Evolutionary conservation across 2,329 filamentous ascomycete species (phyloP).

Genomic region (Aspergillus flavus): DNA sequence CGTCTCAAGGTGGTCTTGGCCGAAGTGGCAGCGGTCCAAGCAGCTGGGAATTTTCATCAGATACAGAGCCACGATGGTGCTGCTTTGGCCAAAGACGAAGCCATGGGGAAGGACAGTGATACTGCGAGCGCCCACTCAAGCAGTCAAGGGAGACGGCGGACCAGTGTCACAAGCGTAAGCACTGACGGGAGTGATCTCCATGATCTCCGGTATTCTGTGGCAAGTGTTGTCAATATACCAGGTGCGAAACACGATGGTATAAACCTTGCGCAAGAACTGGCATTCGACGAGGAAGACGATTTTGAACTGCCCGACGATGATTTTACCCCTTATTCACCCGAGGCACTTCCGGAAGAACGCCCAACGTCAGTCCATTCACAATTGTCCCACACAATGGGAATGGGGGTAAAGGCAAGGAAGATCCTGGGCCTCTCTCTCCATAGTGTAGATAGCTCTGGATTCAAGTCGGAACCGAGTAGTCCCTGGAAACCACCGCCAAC

Average conservation of each 20-base stretch:
- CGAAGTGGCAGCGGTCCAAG: constrained; percentile 64
- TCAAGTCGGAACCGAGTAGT: constrained; percentile 36
- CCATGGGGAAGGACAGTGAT: constrained; percentile 62
- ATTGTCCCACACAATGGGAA: constrained; percentile 35
- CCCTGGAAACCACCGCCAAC: constrained; percentile 50
- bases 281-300: constrained; percentile 77
- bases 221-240: constrained; percentile 58
- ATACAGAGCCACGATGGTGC: constrained; percentile 62
- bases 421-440: constrained; percentile 49
- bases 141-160: constrained; percentile 64
- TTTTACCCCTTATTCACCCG: constrained; percentile 61
- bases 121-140: constrained; percentile 72
- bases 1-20: constrained; percentile 82
- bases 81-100: constrained; percentile 50
- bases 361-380: constrained; percentile 44
- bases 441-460: constrained; percentile 28
- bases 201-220: constrained; percentile 71
- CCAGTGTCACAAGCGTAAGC: constrained; percentile 56
- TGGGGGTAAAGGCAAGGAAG: constrained; percentile 46
- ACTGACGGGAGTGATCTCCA: constrained; percentile 52
- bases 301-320: constrained; percentile 67
- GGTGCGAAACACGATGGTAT: constrained; percentile 65
- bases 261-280: constrained; percentile 87
- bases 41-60: constrained; percentile 31
- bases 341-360: constrained; percentile 48